These are phyloP conservation scores for Ophiocordyceps australis DNA, from an alignment of 2,329 filamentous ascomycete genomes.

Conservation along the genomic window DNA sequence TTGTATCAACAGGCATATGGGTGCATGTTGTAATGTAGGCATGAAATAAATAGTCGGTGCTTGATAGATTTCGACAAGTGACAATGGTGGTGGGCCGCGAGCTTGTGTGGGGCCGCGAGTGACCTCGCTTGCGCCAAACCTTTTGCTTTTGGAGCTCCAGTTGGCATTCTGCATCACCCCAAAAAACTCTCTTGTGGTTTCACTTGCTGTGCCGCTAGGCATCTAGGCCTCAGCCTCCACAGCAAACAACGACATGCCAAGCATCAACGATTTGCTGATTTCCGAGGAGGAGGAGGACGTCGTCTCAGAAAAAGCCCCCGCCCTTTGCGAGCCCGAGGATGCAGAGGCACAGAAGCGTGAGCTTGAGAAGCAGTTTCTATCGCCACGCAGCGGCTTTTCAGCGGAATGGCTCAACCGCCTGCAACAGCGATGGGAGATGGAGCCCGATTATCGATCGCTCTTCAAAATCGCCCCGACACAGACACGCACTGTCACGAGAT, in stretches of 20 bases:
- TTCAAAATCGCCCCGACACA: slow-evolving; percentile 82
- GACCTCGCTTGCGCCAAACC: too few species aligned
- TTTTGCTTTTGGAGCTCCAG: too few species aligned
- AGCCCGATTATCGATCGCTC: slow-evolving; percentile 64
- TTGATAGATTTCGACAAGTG: too few species aligned
- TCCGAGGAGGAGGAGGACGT: slow-evolving; percentile 8
- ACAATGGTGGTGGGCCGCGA: too few species aligned
- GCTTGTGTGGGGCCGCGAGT: too few species aligned
- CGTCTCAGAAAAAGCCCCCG: slow-evolving; percentile 1
- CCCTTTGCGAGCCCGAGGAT: slow-evolving; percentile 15
- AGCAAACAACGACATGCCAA: slow-evolving; percentile 14
- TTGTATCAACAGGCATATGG: too few species aligned
- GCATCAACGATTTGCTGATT: slow-evolving; percentile 16
- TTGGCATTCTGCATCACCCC: too few species aligned
- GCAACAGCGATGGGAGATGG: slow-evolving; percentile 77
- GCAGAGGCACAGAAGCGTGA: slow-evolving; percentile 47
- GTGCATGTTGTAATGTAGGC: too few species aligned
- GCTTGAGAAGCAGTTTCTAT: slow-evolving; percentile 62
- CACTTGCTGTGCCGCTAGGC: too few species aligned
- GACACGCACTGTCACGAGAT: slow-evolving; percentile 85
- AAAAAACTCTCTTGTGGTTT: too few species aligned
- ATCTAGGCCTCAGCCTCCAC: too few species aligned
- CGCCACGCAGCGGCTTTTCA: slow-evolving; percentile 64
- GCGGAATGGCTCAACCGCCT: slow-evolving; percentile 73
- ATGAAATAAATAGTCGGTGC: too few species aligned